phyloP scores from a whole-genome alignment of 192 early-diverging fungal genomes.

The Dispira parvispora region DNA sequence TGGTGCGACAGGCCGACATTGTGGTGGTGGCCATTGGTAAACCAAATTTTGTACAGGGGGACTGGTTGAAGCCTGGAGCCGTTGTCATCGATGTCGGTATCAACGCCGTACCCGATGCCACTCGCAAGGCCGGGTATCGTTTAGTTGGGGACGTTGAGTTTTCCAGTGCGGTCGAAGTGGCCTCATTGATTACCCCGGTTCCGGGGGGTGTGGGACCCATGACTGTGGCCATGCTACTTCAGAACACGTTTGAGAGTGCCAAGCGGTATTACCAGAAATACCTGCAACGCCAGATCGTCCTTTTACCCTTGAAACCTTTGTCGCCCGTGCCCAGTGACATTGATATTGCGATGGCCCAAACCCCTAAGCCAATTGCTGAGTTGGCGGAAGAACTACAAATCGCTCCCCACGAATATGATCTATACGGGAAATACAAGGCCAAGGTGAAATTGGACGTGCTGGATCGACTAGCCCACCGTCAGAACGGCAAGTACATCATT shows the following conservation, averaged over 20 bases:
- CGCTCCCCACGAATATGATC: constrained; percentile 55
- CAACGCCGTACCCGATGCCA: constrained; percentile 68
- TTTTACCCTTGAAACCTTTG: constrained; percentile 44
- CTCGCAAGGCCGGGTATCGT: constrained; percentile 79
- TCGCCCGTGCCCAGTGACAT: constrained; percentile 87
- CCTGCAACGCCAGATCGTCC: constrained; percentile 29
- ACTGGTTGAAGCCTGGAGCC: constrained; percentile 89
- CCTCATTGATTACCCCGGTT: constrained; percentile 82
- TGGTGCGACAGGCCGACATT: constrained; percentile 76
- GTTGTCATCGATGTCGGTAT: constrained; percentile 97
- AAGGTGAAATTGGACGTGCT: constrained; percentile 75
- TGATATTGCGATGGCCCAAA: constrained; percentile 80
- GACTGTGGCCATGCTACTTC: constrained; percentile 96
- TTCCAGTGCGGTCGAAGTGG: constrained; percentile 43
- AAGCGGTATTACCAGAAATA: constrained; percentile 44
- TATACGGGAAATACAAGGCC: constrained; percentile 77
- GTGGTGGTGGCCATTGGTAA: constrained; percentile 79
- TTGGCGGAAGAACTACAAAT: constrained; percentile 79
- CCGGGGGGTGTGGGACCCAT: constrained; percentile 99
- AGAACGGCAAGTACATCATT: constrained; percentile 83
- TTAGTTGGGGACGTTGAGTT: constrained; percentile 93
- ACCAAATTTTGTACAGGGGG: constrained; percentile 63
- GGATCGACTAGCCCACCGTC: constrained; percentile 58
- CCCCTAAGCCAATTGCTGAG: constrained; percentile 63
- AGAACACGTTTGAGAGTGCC: constrained; percentile 71